Evolutionary conservation across 768 basidiomycete species (phyloP).

Genomic region (Phallus indusiatus): DNA sequence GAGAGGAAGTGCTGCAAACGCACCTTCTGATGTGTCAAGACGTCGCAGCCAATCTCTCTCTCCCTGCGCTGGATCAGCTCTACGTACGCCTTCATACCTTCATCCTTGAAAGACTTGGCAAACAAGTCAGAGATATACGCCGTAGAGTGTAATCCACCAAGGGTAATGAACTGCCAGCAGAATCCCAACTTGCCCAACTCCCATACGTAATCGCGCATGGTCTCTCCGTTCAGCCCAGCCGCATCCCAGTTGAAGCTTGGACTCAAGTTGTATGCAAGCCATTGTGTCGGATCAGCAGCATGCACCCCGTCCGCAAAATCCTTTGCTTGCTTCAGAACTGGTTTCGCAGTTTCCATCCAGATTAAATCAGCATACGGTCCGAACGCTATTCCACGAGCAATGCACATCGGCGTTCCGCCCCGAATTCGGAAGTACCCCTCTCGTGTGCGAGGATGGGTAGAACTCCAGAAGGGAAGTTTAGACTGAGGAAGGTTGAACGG

Average conservation of each 20-base stretch:
- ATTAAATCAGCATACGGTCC: slow-evolving; percentile 88
- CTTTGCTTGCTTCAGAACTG: slow-evolving; percentile 82
- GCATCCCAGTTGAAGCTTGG: slow-evolving; percentile 94
- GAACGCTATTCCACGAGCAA: slow-evolving; percentile 86
- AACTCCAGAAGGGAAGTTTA: slow-evolving; percentile 78
- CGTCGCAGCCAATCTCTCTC: slow-evolving; percentile 88
- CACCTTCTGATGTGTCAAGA: slow-evolving; percentile 95
- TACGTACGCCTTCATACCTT: slow-evolving; percentile 99
- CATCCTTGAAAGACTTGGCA: slow-evolving; percentile 78
- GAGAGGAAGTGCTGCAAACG: slow-evolving; percentile 14
- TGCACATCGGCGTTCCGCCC: slow-evolving; percentile 90
- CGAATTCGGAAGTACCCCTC: slow-evolving; percentile 98
- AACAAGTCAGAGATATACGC: slow-evolving; percentile 94
- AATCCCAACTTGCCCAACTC: slow-evolving; percentile 91
- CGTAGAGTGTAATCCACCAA: slow-evolving; percentile 94
- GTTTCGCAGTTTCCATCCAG: slow-evolving; percentile 97
- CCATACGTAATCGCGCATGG: slow-evolving; percentile 90
- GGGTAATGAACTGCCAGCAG: slow-evolving; percentile 98
- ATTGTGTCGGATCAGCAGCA: slow-evolving; percentile 73
- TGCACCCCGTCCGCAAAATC: slow-evolving; percentile 90
- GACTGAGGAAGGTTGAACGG: slow-evolving; percentile 50
- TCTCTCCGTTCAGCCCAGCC: slow-evolving; percentile 74
- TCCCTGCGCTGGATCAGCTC: slow-evolving; percentile 89
- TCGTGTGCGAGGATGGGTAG: slow-evolving; percentile 88
- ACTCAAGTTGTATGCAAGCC: slow-evolving; percentile 94